These are phyloP conservation scores for Euphorbia lathyris DNA, from an alignment of 345 rosid genomes.

Conservation along the genomic window DNA sequence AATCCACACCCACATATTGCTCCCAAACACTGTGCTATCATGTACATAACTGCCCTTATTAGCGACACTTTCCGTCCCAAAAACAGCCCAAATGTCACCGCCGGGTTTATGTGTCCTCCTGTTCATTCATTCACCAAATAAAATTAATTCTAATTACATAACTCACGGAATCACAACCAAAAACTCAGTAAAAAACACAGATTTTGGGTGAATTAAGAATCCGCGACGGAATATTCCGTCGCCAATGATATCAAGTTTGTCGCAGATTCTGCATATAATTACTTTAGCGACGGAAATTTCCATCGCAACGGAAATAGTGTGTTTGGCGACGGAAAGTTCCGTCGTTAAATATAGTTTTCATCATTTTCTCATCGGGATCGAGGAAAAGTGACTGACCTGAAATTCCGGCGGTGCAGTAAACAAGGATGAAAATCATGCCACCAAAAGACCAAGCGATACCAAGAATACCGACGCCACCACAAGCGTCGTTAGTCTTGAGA, in stretches of 20 bases:
- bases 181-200: too few species aligned
- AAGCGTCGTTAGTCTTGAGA: slow-evolving; percentile 21
- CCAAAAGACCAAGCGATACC: slow-evolving; percentile 98
- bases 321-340: too few species aligned
- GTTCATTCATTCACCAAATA: not conserved
- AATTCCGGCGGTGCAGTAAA: slow-evolving; percentile 90
- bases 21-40: slow-evolving; percentile 61
- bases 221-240: too few species aligned
- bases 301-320: too few species aligned
- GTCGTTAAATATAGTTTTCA: too few species aligned
- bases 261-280: too few species aligned
- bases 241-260: too few species aligned
- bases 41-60: slow-evolving; percentile 46
- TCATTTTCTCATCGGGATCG: too few species aligned
- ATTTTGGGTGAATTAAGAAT: too few species aligned
- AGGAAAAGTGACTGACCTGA: slow-evolving; percentile 51
- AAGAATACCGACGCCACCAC: slow-evolving; percentile 81
- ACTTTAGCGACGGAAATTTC: too few species aligned
- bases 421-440: slow-evolving; percentile 93
- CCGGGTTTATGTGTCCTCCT: slow-evolving; percentile 69
- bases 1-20: slow-evolving; percentile 55
- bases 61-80: slow-evolving; percentile 51
- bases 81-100: slow-evolving; percentile 57
- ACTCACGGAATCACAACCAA: too few species aligned
- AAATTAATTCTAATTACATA: too few species aligned